phyloP scores from a whole-genome alignment of 768 basidiomycete genomes.

The Termitomyces sp. region DNA sequence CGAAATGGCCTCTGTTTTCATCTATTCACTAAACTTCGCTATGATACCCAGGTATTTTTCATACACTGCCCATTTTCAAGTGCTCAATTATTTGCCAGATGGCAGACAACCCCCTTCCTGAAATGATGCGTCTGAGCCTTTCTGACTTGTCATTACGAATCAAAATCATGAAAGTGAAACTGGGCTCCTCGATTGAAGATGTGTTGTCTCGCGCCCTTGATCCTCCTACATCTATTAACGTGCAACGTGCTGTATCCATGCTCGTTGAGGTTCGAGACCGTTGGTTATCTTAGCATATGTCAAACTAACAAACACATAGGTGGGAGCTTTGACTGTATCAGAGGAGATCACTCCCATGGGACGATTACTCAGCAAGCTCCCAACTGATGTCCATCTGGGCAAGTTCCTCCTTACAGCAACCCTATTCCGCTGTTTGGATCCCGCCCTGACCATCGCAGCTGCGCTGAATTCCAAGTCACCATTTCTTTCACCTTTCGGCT shows the following conservation, averaged over 20 bases:
- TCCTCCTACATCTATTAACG: slow-evolving; percentile 81
- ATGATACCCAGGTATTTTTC: slow-evolving; percentile 68
- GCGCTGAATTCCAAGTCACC: slow-evolving; percentile 91
- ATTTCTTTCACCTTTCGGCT: slow-evolving; percentile 85
- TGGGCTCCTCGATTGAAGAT: slow-evolving; percentile 86
- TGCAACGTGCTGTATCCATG: slow-evolving; percentile 85
- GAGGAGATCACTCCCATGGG: slow-evolving; percentile 98
- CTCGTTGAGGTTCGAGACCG: slow-evolving; percentile 72
- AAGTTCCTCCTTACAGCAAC: slow-evolving; percentile 88
- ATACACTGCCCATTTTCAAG: neutral
- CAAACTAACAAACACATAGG: slow-evolving; percentile 38
- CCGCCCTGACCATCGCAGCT: slow-evolving; percentile 95
- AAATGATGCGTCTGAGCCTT: slow-evolving; percentile 92
- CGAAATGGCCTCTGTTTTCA: slow-evolving; percentile 91
- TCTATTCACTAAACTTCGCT: slow-evolving; percentile 84
- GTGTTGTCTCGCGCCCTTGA: slow-evolving; percentile 86
- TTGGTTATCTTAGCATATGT: neutral
- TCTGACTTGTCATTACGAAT: slow-evolving; percentile 89
- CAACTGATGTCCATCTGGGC: slow-evolving; percentile 94
- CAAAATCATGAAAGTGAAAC: slow-evolving; percentile 89
- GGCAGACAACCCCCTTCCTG: slow-evolving; percentile 87
- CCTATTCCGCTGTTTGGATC: slow-evolving; percentile 87
- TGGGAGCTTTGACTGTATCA: slow-evolving; percentile 76
- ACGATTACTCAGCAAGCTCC: slow-evolving; percentile 82
- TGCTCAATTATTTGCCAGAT: slow-evolving; percentile 46